Base-by-base conservation (phyloP, 768 basidiomycete species). In the Hygrocybe punicea region DNA sequence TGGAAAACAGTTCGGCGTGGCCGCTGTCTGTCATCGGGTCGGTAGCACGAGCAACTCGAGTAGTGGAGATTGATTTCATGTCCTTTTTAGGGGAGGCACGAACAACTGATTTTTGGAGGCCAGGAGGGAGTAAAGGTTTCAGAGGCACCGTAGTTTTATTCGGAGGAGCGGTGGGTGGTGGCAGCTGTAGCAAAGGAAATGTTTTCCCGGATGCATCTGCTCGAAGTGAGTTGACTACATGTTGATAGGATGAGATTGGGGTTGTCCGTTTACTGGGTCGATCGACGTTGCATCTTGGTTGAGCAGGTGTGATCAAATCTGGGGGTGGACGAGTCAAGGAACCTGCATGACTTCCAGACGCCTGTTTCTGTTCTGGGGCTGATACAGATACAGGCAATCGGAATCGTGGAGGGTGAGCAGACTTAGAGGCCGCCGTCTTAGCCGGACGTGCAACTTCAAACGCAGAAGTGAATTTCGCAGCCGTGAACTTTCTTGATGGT, bases 1-100 rank as follows among this genome's bases (percentile, higher is more conserved):
- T 72, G 4, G 81, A 78, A 9, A 83, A 72, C 2, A 86, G 63
- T 61, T 84, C 82, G 19, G 78, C 77, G 3, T 74, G 65, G 7
- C 81, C 72, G 21, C 69, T 73, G 40, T 84, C 81, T 14, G 81
- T 80, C 35, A 74, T 78, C 1, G 81, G 70, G 65, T 85, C 78
- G 11, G 75, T 83, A 19, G 81, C 77, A 13, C 71, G 73, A 1
- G 84, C 83, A 14, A 85, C 67, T n/a, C 70, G 67, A 5, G 82
- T 84, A 14, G 76, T 80, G 1, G 76, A 76, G 29, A 86, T 80
- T 6, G 83, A 78, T 45, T 73, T 76, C 63, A 82, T 62, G 5
- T 69, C 66, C 56, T 79, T 76, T 36, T 71, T 62, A 3, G 69
- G 62, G 2, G 68, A 59, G 7, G 61, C 23, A 0, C 63, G 63